Conservation (phyloP, 768 basidiomycete genomes). For the Pleurotus citrinopileatus region DNA sequence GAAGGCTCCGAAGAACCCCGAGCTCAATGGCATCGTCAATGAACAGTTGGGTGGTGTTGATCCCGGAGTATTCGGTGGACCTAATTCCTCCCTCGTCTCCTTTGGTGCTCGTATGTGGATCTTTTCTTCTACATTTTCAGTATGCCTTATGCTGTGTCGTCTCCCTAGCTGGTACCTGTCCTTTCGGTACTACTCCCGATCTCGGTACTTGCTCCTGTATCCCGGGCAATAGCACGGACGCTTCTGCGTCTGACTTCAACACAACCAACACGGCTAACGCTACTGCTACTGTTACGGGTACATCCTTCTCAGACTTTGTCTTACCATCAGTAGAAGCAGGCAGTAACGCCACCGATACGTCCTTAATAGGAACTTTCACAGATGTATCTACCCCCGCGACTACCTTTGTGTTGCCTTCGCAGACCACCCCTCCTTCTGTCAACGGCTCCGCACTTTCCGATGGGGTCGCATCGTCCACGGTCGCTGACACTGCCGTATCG, state of each 20-base stretch:
- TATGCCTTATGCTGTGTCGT: not conserved
- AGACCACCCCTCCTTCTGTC: too few species aligned
- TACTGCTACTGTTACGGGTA: slow-evolving; percentile 12
- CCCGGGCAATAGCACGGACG: slow-evolving; percentile 9
- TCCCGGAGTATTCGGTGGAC: slow-evolving; percentile 39
- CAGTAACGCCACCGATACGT: not conserved
- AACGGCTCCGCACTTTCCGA: too few species aligned
- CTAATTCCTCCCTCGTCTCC: slow-evolving; percentile 38
- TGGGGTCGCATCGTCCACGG: too few species aligned
- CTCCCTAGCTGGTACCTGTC: slow-evolving; percentile 40
- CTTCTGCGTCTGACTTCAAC: slow-evolving; percentile 13
- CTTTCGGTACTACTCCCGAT: slow-evolving; percentile 39
- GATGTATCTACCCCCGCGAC: not conserved
- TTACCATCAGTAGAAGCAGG: not conserved
- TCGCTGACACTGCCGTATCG: too few species aligned
- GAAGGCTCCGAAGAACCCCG: slow-evolving; percentile 35
- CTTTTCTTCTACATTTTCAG: not conserved
- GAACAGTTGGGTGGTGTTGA: slow-evolving; percentile 40
- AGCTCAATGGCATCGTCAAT: slow-evolving; percentile 38
- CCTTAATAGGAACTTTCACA: not conserved
- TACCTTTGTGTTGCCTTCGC: too few species aligned
- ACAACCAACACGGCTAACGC: slow-evolving; percentile 11
- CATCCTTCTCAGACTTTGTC: not conserved
- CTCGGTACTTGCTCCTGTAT: slow-evolving; percentile 38
- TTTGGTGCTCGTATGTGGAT: slow-evolving; percentile 40